A percentile compares a stretch with the other conserved stretches of the same genome.
Conservation (phyloP, 352 stramenopile species). For the Phytopythium boreale region DNA sequence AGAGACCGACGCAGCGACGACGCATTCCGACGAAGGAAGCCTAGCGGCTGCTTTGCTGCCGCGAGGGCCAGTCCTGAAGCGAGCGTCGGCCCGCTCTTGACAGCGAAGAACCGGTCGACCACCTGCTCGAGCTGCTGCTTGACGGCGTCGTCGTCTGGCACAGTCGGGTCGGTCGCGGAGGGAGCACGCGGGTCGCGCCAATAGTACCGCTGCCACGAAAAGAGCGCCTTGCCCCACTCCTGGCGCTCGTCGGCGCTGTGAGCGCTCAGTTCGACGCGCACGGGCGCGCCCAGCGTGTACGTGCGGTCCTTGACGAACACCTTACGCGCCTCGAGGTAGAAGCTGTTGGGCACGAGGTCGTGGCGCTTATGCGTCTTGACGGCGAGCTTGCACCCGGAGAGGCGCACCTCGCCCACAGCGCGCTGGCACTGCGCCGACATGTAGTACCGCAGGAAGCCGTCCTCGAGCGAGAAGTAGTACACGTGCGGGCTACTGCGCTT, state of each 20-base stretch:
- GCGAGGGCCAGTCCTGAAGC: constrained; percentile 41
- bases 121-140: constrained; percentile 48
- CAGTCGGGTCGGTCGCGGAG: constrained; percentile 9
- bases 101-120: constrained; percentile 33
- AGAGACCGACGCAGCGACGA: constrained; percentile 64
- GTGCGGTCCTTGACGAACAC: constrained; percentile 84
- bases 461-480: constrained; percentile 76
- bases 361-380: constrained; percentile 77
- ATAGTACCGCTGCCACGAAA: constrained; percentile 87
- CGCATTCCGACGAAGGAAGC: constrained; percentile 65
- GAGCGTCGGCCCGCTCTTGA: constrained; percentile 16
- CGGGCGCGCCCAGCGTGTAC: constrained; percentile 66
- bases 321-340: constrained; percentile 80
- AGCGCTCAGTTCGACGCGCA: constrained; percentile 69
- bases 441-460: constrained; percentile 79
- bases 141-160: constrained; percentile 15
- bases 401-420: constrained; percentile 54
- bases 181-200: constrained; percentile 57
- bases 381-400: constrained; percentile 82
- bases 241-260: constrained; percentile 63
- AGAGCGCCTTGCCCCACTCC: constrained; percentile 82
- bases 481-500: constrained; percentile 50
- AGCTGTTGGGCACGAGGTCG: constrained; percentile 69
- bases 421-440: constrained; percentile 30
- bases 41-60: constrained; percentile 66